These are phyloP conservation scores for Fusarium falciforme DNA, from an alignment of 2,329 filamentous ascomycete species.

Conservation along the genomic window DNA sequence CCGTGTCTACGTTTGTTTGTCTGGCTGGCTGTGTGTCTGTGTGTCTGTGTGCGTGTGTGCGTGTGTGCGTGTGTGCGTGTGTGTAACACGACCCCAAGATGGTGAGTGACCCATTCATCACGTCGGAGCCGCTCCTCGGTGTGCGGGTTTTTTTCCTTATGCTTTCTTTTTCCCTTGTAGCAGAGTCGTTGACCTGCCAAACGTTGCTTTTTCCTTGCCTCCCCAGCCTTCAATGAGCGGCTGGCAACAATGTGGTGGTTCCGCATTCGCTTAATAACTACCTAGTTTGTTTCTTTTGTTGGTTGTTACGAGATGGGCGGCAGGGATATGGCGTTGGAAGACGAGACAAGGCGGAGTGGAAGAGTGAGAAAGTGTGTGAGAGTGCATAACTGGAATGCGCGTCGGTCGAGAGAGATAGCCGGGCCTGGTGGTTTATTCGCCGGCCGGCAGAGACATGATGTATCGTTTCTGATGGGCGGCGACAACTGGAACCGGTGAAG, in stretches of 20 bases:
- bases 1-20: conserved; percentile 2
- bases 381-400: conserved; percentile 2
- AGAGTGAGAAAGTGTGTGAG: neutral
- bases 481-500: conserved; percentile 17
- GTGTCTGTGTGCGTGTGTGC: neutral
- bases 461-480: conserved; percentile 23
- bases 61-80: neutral
- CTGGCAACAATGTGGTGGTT: neutral
- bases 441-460: conserved; percentile 21
- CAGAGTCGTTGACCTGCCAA: conserved; percentile 1
- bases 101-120: neutral
- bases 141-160: conserved; percentile 1
- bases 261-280: neutral
- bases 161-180: neutral
- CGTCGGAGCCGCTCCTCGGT: conserved; percentile 10
- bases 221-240: neutral
- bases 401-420: neutral
- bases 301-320: neutral
- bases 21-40: neutral
- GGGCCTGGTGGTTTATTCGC: conserved; percentile 13
- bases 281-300: neutral
- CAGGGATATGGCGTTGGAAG: neutral
- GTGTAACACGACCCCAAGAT: conserved; percentile 18
- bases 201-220: conserved; percentile 23
- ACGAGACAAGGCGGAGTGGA: neutral